Evolutionary conservation across 106 monocot species (phyloP), one percentile per base, ranked within the genome.

Genomic region (Ottelia alismoides): DNA sequence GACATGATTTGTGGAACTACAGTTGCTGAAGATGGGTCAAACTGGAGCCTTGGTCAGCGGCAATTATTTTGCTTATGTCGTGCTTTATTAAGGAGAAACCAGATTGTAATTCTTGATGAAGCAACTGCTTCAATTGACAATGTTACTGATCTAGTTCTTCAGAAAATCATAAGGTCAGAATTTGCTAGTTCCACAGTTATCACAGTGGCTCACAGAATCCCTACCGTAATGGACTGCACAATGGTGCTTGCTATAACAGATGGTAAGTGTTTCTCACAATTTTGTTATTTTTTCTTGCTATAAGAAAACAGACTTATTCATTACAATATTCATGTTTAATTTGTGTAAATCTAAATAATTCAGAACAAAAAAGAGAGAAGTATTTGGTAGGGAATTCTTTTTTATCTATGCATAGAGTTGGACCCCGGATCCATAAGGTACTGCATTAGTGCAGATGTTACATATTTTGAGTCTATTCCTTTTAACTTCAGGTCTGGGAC

Each of bases 71-170:
- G 92, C 64, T 70, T 92, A 49, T 84, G 92, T 1, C 74, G 92
- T 25, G 85, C 92, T 22, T 44, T 92, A 25, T 46, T 92, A 20
- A 85, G 70, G 65, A 75, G 81, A 74, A 74, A 76, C 54, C 75
- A 73, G 2, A 82, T 92, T 65, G 40, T 92, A 19, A 78, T 85
- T 11, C 85, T 92, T 20, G 92, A 92, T 52, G 92, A 92, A 58
- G 92, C 92, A 19, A 92, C 92, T n/a, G 92, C 92, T 24, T 92
- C 92, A 1, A 92, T 92, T 27, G 92, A 92, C 67, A 85, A 92
- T 55, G 64, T 77, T 11, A 92, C 92, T 0, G 92, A 92, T 60
- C 76, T 78, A 0, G 76, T 85, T 49, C 85, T 92, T 62, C 92
- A 92, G 48, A 81, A 73, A 52, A 92, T 82, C 23, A 92, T 92